These are phyloP conservation scores for Oryza australiensis DNA, from an alignment of 176 grass and related monocot genomes.

Conservation along the genomic window DNA sequence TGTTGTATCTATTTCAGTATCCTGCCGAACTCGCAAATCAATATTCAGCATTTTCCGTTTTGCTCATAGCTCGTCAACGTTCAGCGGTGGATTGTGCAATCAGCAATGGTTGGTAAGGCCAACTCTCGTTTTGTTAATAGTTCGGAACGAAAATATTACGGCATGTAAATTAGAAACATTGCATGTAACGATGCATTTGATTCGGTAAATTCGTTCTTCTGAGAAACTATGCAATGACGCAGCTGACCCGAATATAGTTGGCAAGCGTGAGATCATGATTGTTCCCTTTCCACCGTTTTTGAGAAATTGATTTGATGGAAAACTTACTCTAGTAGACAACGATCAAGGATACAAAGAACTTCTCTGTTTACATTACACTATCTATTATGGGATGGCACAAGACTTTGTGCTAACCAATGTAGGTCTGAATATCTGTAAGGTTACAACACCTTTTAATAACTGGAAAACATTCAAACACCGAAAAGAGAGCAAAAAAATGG, in stretches of 20 bases:
- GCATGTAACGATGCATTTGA: background rate
- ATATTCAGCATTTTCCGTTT: background rate
- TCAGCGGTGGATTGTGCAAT: background rate
- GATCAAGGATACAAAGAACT: background rate
- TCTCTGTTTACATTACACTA: background rate
- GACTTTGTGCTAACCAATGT: background rate
- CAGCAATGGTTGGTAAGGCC: too few relatives aligned
- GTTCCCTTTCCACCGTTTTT: background rate
- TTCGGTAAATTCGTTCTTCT: too few relatives aligned
- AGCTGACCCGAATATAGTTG: too few relatives aligned
- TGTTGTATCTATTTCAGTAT: constrained; percentile 33
- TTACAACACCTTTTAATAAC: background rate
- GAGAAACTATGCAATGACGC: too few relatives aligned
- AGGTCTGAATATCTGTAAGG: background rate
- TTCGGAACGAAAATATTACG: too few relatives aligned
- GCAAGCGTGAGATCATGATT: too few relatives aligned
- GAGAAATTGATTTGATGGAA: background rate
- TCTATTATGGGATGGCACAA: background rate
- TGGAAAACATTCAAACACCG: background rate
- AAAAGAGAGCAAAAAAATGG: background rate
- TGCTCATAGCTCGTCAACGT: background rate
- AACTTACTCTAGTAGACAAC: background rate
- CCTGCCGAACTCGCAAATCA: background rate
- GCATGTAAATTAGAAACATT: background rate
- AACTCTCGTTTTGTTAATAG: too few relatives aligned